Conservation (phyloP, 768 basidiomycete species). For the Boletus speciosus region DNA sequence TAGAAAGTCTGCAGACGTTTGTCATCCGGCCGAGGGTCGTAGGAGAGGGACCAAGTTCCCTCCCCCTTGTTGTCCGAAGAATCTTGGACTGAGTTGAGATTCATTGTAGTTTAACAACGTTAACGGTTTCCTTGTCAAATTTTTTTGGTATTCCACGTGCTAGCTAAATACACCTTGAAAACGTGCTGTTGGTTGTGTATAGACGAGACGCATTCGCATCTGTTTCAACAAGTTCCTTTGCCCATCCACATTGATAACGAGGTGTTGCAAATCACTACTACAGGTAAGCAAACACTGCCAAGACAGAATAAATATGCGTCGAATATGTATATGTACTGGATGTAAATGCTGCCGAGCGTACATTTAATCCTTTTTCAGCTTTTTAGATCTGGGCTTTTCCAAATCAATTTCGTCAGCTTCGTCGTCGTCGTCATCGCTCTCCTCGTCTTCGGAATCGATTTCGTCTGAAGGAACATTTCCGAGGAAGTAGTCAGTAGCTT, state of each 20-base stretch:
- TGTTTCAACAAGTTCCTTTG: not conserved
- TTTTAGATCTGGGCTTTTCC: slow-evolving; percentile 78
- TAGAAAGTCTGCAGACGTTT: slow-evolving; percentile 64
- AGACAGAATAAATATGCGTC: slow-evolving; percentile 26
- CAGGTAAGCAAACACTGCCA: slow-evolving; percentile 8
- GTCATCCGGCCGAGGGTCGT: slow-evolving; percentile 58
- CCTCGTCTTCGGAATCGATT: slow-evolving; percentile 62
- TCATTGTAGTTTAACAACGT: not conserved
- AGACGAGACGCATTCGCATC: not conserved
- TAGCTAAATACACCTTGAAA: not conserved
- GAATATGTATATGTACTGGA: slow-evolving; percentile 11
- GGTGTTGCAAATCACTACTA: slow-evolving; percentile 6
- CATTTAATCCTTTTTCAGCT: slow-evolving; percentile 47
- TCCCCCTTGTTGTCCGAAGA: slow-evolving; percentile 48
- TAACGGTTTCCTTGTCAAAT: not conserved
- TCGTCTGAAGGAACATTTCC: slow-evolving; percentile 61
- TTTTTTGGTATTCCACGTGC: not conserved
- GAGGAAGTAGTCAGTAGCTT: slow-evolving; percentile 79
- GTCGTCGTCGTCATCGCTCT: slow-evolving; percentile 70
- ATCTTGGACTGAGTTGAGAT: slow-evolving; percentile 15
- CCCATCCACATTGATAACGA: not conserved
- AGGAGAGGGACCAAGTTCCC: slow-evolving; percentile 51
- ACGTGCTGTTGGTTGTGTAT: not conserved
- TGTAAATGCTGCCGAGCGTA: slow-evolving; percentile 9
- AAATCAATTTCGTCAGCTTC: slow-evolving; percentile 86